Base-by-base conservation (phyloP, 768 basidiomycete genomes). In the Amanita phalloides region DNA sequence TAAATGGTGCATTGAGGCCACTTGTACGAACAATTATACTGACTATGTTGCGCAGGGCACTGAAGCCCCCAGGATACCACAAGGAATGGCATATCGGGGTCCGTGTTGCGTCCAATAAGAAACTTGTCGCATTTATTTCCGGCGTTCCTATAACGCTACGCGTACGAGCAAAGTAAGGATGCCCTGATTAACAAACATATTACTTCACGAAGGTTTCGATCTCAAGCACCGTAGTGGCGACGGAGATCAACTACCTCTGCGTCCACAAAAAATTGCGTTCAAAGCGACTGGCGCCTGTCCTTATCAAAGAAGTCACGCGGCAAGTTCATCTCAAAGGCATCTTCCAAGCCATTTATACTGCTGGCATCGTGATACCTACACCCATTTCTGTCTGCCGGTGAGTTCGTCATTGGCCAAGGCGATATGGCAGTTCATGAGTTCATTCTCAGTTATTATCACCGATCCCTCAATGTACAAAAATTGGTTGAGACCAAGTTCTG, bases 271-370 rank as follows among this genome's bases (percentile, higher is more conserved):
- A 96, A 67, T 71, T 98, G 33, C 86, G 96, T 14, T 89, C 91
- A 0, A 97, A 97, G 65, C 86, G 96, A 37, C 73, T 98, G 21
- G 85, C 96, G 0, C 96, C 96, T 0, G 90, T 98, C 10, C 76
- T 99, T 46, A 98, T 99, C 70, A 96, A 96, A 64, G 96, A 99
- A 62, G 86, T 98, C 23, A 98, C 96, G 0, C 77, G 96, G 20
- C 90, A 90, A 62, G 88, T 89, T 48, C 81, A 98, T 64, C 75
- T 98, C 35, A 77, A 81, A 56, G 90, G 90, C 30, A 75, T 96
- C 48, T 97, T 96, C 72, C 96, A 99, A 66, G 96, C 96, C 6
- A 87, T 99, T 47, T 98, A 98, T 65, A 99, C 96, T 0, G 94
- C 82, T 14, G 96, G 96, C 2, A 81, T 92, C 23, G 82, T 96